These are phyloP conservation scores for Penicillium canescens DNA, from an alignment of 495 filamentous ascomycete genomes.

Conservation along the genomic window DNA sequence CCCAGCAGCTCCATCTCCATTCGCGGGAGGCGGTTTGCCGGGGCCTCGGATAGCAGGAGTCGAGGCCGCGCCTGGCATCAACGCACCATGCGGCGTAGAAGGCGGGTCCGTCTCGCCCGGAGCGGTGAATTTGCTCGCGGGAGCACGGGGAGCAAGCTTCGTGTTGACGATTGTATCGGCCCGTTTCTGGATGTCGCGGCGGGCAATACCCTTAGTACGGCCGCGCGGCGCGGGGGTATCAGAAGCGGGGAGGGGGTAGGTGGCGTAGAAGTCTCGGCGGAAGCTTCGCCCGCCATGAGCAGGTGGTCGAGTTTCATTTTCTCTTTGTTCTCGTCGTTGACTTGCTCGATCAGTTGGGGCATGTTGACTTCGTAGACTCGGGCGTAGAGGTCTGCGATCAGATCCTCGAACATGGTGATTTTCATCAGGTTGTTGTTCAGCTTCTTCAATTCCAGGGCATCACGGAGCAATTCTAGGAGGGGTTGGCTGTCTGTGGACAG, in stretches of 20 bases:
- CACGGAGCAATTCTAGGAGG: slow-evolving; percentile 72
- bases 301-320: slow-evolving; percentile 63
- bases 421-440: slow-evolving; percentile 86
- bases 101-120: slow-evolving; percentile 24
- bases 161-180: slow-evolving; percentile 58
- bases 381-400: slow-evolving; percentile 85
- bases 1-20: slow-evolving; percentile 19
- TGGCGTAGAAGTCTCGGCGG: slow-evolving; percentile 38
- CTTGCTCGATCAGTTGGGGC: slow-evolving; percentile 45
- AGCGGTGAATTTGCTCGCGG: slow-evolving; percentile 27
- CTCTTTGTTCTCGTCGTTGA: slow-evolving; percentile 52
- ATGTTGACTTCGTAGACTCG: slow-evolving; percentile 66
- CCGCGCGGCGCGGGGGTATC: slow-evolving; percentile 47
- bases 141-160: slow-evolving; percentile 38
- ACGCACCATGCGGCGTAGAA: slow-evolving; percentile 6
- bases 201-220: slow-evolving; percentile 60
- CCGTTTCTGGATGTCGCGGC: slow-evolving; percentile 62
- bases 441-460: slow-evolving; percentile 87
- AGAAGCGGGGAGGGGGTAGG: slow-evolving; percentile 34
- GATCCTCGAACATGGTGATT: slow-evolving; percentile 79
- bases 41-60: slow-evolving; percentile 14
- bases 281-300: slow-evolving; percentile 40
- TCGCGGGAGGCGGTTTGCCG: slow-evolving; percentile 2
- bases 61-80: slow-evolving; percentile 12
- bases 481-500: slow-evolving; percentile 36